Evolutionary conservation across 805 yeast species (phyloP).

Genomic region (Danielia oregonensis): DNA sequence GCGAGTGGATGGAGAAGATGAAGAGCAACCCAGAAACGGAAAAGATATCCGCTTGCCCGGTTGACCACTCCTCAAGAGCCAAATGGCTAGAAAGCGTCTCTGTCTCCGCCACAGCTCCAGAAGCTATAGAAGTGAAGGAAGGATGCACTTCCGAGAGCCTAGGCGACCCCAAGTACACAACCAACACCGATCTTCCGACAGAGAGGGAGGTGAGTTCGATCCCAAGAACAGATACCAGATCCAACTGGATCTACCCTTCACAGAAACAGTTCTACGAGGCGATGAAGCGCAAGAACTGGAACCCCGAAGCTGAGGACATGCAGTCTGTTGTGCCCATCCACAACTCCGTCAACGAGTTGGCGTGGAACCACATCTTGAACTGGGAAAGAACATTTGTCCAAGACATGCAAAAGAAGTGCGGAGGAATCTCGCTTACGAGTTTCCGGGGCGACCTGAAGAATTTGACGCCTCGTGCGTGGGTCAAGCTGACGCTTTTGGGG

Average conservation of each 20-base stretch:
- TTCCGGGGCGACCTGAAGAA: slow-evolving; percentile 87
- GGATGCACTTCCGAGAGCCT: slow-evolving; percentile 47
- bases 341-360: slow-evolving; percentile 87
- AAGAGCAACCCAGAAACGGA: neutral
- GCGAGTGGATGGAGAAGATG: slow-evolving; percentile 14
- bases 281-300: slow-evolving; percentile 87
- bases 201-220: slow-evolving; percentile 77
- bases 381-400: slow-evolving; percentile 73
- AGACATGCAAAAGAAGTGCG: slow-evolving; percentile 51
- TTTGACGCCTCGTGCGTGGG: slow-evolving; percentile 81
- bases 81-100: slow-evolving; percentile 46
- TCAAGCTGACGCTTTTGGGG: slow-evolving; percentile 62
- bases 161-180: slow-evolving; percentile 17
- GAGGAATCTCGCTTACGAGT: slow-evolving; percentile 79
- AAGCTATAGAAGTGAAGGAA: slow-evolving; percentile 36
- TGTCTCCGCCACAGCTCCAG: slow-evolving; percentile 26
- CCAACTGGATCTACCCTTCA: slow-evolving; percentile 93
- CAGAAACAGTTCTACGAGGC: slow-evolving; percentile 94
- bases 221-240: slow-evolving; percentile 61
- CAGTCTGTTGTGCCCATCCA: slow-evolving; percentile 88
- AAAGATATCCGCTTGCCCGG: slow-evolving; percentile 56
- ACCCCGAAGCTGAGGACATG: slow-evolving; percentile 82
- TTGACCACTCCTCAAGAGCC: slow-evolving; percentile 57
- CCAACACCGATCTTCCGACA: slow-evolving; percentile 47
- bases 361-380: slow-evolving; percentile 76